Evolutionary conservation across 2,329 filamentous ascomycete genomes (phyloP), one percentile per base, ranked within the genome.

Genomic region (Fusarium metavorans): DNA sequence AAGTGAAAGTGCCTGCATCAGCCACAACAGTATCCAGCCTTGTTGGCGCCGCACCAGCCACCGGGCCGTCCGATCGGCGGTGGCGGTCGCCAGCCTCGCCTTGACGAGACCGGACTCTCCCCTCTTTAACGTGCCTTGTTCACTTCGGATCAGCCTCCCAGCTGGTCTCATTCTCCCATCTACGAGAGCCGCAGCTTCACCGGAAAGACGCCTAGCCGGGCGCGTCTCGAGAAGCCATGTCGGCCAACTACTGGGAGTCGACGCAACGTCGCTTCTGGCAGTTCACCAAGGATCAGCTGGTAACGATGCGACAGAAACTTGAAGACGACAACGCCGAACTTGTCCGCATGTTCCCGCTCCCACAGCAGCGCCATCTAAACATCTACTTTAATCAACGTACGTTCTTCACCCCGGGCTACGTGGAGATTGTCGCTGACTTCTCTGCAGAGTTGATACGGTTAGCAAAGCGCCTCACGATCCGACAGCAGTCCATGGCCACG

Each of bases 161-260:
- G 58, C 66, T 68, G 62, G 65, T 27, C 43, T 34, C 59, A 35
- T 30, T 34, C 54, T 39, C 14, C 14, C 43, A 16, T 20, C 18
- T n/a, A 20, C 39, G 14, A 60, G 18, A 25, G 48, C 23, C 30
- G 11, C 35, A 30, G 23, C 48, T 18, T 37, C 61, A 32, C 18
- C 37, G 61, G 54, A 66, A 39, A 65, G 64, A 65, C 52, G 67
- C 61, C 61, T 68, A 65, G 35, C 66, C 70, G 50, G 68, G 32
- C 54, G 68, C 64, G 61, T 34, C 67, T 64, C 64, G 60, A 70
- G 58, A 70, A 61, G 79, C 68, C 63, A 98, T 98, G 96, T 94
- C 96, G 37, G 94, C 95, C 81, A 98, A 96, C 84, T 99, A 96
- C 86, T 99, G 95, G 95, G 93, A 95, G 74, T 98, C 97, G 65